Evolutionary conservation across 2,329 filamentous ascomycete genomes (phyloP).

Genomic region (Penicillium sp.): DNA sequence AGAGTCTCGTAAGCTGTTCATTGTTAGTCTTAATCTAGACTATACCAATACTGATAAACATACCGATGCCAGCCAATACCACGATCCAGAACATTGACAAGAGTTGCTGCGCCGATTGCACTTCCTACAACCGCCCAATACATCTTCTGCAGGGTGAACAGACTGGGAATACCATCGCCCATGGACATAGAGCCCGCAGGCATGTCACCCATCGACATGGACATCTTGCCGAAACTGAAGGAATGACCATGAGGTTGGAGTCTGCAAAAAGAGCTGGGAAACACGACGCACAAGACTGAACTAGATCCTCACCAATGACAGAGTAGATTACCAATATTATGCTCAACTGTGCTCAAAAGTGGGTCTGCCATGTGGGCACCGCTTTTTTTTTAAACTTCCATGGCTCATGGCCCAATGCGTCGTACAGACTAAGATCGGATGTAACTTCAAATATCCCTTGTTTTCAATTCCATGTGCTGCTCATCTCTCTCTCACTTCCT

Average conservation of each 20-base stretch:
- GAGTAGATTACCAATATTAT: conserved; percentile 6
- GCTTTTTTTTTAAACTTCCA: background rate
- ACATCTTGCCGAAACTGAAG: conserved; percentile 15
- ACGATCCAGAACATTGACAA: conserved; percentile 47
- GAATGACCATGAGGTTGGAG: background rate
- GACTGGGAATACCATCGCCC: conserved; percentile 44
- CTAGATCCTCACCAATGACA: background rate
- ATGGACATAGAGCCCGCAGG: conserved; percentile 44
- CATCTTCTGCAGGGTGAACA: conserved; percentile 51
- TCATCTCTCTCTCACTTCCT: background rate
- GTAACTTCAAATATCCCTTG: background rate
- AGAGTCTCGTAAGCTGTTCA: conserved; percentile 46
- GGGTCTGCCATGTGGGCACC: background rate
- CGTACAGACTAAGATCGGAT: background rate
- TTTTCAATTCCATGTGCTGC: background rate
- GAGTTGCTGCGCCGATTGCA: conserved; percentile 35
- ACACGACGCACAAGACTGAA: background rate
- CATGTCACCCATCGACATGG: conserved; percentile 29
- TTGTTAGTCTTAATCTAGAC: background rate
- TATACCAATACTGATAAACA: conserved; percentile 4
- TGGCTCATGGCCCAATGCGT: background rate
- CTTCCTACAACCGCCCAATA: conserved; percentile 54
- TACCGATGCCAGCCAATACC: conserved; percentile 53
- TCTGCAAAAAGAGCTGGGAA: background rate
- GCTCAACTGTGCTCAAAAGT: conserved; percentile 5